Percentiles rank a stretch among this genome's conserved stretches.
These are phyloP conservation scores for Fusarium devonianum DNA, from an alignment of 2,329 filamentous ascomycete genomes.

Conservation along the genomic window DNA sequence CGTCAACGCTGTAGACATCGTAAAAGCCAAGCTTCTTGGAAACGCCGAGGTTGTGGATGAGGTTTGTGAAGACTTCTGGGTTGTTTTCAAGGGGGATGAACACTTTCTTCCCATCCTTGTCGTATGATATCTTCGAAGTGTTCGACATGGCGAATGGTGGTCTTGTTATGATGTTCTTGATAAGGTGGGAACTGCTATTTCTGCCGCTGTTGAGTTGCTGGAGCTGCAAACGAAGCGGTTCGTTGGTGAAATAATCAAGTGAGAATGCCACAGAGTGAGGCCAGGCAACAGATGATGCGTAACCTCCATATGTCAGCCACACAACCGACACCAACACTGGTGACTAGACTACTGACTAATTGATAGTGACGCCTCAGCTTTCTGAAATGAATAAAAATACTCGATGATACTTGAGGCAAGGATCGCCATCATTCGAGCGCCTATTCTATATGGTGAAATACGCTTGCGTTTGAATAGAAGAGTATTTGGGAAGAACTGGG, in stretches of 20 bases:
- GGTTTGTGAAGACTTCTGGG: slow-evolving; percentile 77
- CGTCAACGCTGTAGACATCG: slow-evolving; percentile 83
- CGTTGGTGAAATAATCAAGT: slow-evolving; percentile 1
- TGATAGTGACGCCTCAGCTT: neutral
- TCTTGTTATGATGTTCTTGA: neutral
- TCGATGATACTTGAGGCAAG: too few species aligned
- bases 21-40: slow-evolving; percentile 74
- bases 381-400: neutral
- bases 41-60: slow-evolving; percentile 76
- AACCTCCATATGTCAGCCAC: slow-evolving; percentile 2
- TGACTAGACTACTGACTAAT: neutral
- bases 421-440: too few species aligned
- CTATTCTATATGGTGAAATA: too few species aligned
- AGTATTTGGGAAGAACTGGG: too few species aligned
- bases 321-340: neutral
- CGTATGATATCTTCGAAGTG: slow-evolving; percentile 24
- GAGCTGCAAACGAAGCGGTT: neutral
- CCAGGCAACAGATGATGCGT: slow-evolving; percentile 26
- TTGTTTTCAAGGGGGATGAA: slow-evolving; percentile 64
- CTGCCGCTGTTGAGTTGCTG: slow-evolving; percentile 6
- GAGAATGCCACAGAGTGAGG: slow-evolving; percentile 7
- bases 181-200: slow-evolving; percentile 6
- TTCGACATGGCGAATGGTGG: slow-evolving; percentile 19
- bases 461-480: too few species aligned
- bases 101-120: slow-evolving; percentile 41